Conservation (phyloP, 2,329 filamentous ascomycete species). For the Penicillium psychrosexuale region DNA sequence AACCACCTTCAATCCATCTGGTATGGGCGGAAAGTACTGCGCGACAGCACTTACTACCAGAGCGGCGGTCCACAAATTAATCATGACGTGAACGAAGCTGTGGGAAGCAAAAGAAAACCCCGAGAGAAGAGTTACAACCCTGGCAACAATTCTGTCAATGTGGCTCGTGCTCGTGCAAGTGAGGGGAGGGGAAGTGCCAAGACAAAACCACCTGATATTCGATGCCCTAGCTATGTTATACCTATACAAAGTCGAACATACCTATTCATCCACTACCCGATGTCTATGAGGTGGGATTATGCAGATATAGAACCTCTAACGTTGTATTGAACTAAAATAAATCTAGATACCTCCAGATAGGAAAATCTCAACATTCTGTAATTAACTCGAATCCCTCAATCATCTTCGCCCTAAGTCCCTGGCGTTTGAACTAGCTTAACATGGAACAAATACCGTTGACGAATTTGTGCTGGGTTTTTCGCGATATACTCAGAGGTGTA, state of each 20-base stretch:
- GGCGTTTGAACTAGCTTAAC: conserved; percentile 24
- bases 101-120: not conserved
- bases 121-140: not conserved
- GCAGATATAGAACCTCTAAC: not conserved
- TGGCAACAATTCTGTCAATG: no score
- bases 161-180: not conserved
- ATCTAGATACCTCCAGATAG: not conserved
- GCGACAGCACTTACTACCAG: conserved; percentile 23
- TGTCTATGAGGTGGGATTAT: not conserved
- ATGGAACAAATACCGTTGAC: conserved; percentile 38
- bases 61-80: conserved; percentile 1
- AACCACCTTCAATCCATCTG: conserved; percentile 41
- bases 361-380: not conserved
- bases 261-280: not conserved
- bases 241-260: no score
- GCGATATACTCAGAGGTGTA: conserved; percentile 41
- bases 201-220: not conserved
- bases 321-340: not conserved
- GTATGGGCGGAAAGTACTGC: conserved; percentile 43
- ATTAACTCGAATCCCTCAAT: not conserved
- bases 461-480: conserved; percentile 41
- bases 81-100: not conserved
- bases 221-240: not conserved
- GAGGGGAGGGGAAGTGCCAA: not conserved
- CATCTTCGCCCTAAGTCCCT: not conserved